phyloP scores from a whole-genome alignment of 2,329 filamentous ascomycete species.

The Claviceps africana region DNA sequence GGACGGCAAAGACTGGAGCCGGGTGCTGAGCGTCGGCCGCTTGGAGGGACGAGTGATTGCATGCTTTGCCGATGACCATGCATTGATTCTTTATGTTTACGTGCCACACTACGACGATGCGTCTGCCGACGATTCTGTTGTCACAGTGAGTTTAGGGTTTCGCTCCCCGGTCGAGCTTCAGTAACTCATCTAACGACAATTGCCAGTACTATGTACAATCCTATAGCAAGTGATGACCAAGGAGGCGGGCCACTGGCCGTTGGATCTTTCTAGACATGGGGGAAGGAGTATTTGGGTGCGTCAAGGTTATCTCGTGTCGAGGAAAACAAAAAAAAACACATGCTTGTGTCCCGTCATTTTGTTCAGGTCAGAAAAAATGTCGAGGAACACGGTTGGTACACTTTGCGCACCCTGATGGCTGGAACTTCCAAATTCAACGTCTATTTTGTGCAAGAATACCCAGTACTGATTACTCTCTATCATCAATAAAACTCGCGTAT shows the following conservation, averaged over 20 bases:
- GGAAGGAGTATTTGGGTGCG: background rate
- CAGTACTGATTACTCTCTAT: background rate
- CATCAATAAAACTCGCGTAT: background rate
- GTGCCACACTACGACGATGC: slow-evolving; percentile 56
- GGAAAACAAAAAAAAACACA: background rate
- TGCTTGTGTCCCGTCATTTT: background rate
- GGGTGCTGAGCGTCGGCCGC: slow-evolving; percentile 81
- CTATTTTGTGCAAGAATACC: slow-evolving; percentile 5
- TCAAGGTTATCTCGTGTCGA: background rate
- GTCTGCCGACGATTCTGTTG: slow-evolving; percentile 52
- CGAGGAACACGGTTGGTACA: background rate
- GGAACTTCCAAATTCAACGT: background rate
- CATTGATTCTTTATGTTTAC: slow-evolving; percentile 72
- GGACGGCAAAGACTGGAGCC: slow-evolving; percentile 88
- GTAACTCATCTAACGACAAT: slow-evolving; percentile 10
- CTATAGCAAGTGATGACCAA: slow-evolving; percentile 18
- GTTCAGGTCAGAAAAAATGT: background rate
- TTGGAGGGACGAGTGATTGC: slow-evolving; percentile 86
- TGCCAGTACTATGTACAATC: slow-evolving; percentile 30
- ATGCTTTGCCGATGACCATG: slow-evolving; percentile 71
- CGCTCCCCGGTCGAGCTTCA: background rate
- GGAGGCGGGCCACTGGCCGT: background rate
- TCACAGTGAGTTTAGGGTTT: slow-evolving; percentile 45
- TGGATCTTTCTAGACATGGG: background rate
- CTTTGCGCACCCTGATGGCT: background rate